A percentile compares a stretch with the other conserved stretches of the same genome.
phyloP scores from a whole-genome alignment of 768 basidiomycete genomes.

The Boletus edulis region DNA sequence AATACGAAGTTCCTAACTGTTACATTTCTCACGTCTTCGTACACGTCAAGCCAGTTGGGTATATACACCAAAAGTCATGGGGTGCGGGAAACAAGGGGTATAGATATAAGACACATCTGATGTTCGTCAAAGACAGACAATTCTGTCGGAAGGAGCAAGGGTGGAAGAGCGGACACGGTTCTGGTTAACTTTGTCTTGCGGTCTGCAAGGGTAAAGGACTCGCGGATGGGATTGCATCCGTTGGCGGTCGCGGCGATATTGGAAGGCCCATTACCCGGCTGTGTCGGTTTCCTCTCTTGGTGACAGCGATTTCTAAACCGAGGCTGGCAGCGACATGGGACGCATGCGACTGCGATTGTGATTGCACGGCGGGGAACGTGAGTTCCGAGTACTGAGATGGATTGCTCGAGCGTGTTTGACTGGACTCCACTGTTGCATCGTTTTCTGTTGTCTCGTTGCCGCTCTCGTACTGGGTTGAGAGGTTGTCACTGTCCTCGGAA shows the following conservation, averaged over 20 bases:
- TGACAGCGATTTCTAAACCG: constrained; percentile 66
- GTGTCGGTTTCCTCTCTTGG: constrained; percentile 59
- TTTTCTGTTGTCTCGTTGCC: constrained; percentile 69
- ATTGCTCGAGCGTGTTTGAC: constrained; percentile 38
- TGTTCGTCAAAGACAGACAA: constrained; percentile 2
- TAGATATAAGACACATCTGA: constrained; percentile 21
- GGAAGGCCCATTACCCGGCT: constrained; percentile 68
- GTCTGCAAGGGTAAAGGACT: constrained; percentile 21
- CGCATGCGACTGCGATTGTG: constrained; percentile 51
- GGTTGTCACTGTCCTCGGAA: constrained; percentile 68
- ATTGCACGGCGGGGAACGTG: constrained; percentile 31
- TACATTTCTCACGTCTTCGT: background rate
- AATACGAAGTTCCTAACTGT: background rate
- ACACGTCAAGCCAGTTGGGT: constrained; percentile 17
- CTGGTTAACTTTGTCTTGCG: constrained; percentile 23
- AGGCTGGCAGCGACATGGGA: constrained; percentile 61
- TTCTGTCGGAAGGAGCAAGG: background rate
- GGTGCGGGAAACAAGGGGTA: constrained; percentile 22
- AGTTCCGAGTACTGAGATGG: constrained; percentile 27
- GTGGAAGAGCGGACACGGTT: background rate
- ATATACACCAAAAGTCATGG: constrained; percentile 14
- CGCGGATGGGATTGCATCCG: constrained; percentile 12
- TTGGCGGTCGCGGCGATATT: constrained; percentile 34
- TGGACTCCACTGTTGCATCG: constrained; percentile 48
- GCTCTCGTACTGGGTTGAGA: constrained; percentile 69